A percentile compares a stretch with the other conserved stretches of the same genome.
Evolutionary conservation across 2,329 filamentous ascomycete genomes (phyloP).

Genomic region (Phaeophleospora eucalypticola): DNA sequence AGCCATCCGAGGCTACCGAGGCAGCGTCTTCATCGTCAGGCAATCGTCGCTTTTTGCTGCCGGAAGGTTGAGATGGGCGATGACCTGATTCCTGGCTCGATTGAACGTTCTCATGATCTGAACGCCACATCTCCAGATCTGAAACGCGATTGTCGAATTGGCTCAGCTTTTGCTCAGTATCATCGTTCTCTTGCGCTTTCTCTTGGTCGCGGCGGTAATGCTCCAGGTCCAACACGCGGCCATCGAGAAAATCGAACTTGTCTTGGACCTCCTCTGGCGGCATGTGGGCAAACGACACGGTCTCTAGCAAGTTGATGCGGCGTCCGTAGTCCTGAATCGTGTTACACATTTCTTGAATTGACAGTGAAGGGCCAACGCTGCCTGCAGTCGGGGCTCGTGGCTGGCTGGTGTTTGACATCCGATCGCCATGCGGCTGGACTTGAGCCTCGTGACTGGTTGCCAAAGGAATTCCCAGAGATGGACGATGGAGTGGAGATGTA

Average conservation of each 20-base stretch:
- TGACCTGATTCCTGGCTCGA: conserved; percentile 29
- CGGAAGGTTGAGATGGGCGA: conserved; percentile 25
- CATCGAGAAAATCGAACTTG: conserved; percentile 62
- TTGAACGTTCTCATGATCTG: conserved; percentile 17
- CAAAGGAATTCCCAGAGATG: not conserved
- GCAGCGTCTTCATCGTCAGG: conserved; percentile 29
- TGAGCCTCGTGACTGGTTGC: conserved; percentile 1
- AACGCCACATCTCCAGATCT: conserved; percentile 57
- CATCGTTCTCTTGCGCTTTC: conserved; percentile 29
- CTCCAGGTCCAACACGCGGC: conserved; percentile 66
- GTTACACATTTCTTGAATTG: conserved; percentile 47
- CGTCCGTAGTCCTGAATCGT: conserved; percentile 49
- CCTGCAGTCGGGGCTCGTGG: conserved; percentile 5
- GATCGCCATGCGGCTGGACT: not conserved
- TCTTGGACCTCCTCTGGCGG: conserved; percentile 67
- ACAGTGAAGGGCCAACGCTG: conserved; percentile 18
- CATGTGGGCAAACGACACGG: conserved; percentile 61
- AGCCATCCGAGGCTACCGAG: conserved; percentile 40
- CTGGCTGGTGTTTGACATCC: conserved; percentile 6
- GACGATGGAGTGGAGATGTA: not conserved
- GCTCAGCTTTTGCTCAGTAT: conserved; percentile 33
- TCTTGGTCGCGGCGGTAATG: conserved; percentile 38
- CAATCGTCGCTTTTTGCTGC: conserved; percentile 31
- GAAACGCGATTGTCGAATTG: conserved; percentile 58
- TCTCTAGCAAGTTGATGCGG: conserved; percentile 66